A percentile compares a stretch with the other conserved stretches of the same genome.
Evolutionary conservation across 1,284 basidiomycete genomes (phyloP).

Genomic region (Ceratobasidium sp.): DNA sequence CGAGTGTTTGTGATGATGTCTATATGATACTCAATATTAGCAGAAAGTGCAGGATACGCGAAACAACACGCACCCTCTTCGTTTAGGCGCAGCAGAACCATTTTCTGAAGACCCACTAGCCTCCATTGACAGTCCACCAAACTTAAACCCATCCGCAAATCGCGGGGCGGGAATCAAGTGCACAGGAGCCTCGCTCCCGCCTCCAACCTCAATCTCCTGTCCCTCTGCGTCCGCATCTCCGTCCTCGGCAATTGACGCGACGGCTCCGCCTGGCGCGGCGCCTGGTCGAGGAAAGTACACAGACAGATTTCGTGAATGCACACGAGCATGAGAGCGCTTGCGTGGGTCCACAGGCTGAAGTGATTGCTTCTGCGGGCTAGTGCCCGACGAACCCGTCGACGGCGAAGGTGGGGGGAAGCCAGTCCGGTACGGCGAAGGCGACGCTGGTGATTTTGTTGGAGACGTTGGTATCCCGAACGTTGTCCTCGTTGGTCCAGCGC

Average conservation of each 20-base stretch:
- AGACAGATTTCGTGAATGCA: conserved; percentile 92
- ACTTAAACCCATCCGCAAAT: conserved; percentile 74
- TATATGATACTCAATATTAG: conserved; percentile 67
- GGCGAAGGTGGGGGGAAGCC: conserved; percentile 58
- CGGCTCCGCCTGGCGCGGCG: conserved; percentile 56
- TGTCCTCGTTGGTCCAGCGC: conserved; percentile 21
- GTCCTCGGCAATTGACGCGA: conserved; percentile 75
- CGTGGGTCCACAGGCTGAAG: conserved; percentile 56
- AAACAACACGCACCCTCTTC: conserved; percentile 38
- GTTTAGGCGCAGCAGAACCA: conserved; percentile 48
- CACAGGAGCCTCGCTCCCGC: conserved; percentile 63
- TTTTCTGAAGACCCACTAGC: conserved; percentile 51
- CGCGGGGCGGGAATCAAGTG: conserved; percentile 57
- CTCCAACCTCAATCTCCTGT: conserved; percentile 67
- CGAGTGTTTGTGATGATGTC: conserved; percentile 93
- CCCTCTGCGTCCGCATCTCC: conserved; percentile 59
- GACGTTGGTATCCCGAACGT: conserved; percentile 34
- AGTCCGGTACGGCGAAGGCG: conserved; percentile 23
- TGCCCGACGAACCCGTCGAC: conserved; percentile 54
- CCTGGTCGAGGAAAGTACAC: conserved; percentile 89
- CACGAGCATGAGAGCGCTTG: conserved; percentile 72
- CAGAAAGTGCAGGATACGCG: not conserved
- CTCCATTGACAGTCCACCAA: conserved; percentile 62
- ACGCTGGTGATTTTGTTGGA: conserved; percentile 24
- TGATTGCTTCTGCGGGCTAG: conserved; percentile 51